Evolutionary conservation across 345 rosid genomes (phyloP), one percentile per base, ranked within the genome.

Genomic region (Kandelia obovata): DNA sequence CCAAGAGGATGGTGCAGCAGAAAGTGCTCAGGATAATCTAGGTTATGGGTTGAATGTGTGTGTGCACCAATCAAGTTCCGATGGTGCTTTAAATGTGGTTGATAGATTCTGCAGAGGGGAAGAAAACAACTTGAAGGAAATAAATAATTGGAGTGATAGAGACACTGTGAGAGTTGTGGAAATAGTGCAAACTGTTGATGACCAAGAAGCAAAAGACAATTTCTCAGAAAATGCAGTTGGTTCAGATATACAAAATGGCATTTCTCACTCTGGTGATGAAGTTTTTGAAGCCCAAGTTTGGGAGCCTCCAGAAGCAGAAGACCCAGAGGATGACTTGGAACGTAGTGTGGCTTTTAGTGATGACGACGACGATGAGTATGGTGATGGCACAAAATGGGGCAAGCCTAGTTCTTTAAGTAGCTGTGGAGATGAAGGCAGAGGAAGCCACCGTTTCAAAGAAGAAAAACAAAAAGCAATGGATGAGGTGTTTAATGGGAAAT

Each of bases 291-390:
- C 64, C 5, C 67, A 66, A 20, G 67, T 84, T 58, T 95, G 99
- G 99, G 94, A 89, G 27, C 91, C 98, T 32, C 99, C 99, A 0
- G 98, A 87, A 77, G 76, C 97, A 35, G 94, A 87, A 61, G 85
- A 84, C 47, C 83, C 86, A 0, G 88, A 82, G 60, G 88, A 83
- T 75, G 91, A 90, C 37, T 27, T 76, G 69, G 91, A 84, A 57
- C 81, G 79, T 58, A 80, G 85, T 67, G 71, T 83, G 73, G 87
- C 85, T 23, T 80, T 75, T 80, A 74, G 68, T 7, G 91, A 88
- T 7, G 91, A 88, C 5, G 92, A 84, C 4, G 96, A 85, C 5
- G 93, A 91, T 6, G 97, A 87, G 32, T 88, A 82, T 61, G 86
- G 84, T 68, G 88, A 89, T 77, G 92, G 88, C 55, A 80, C 80